Base-by-base conservation (phyloP, 441 rosid species). In the Euphorbia celastroides region DNA sequence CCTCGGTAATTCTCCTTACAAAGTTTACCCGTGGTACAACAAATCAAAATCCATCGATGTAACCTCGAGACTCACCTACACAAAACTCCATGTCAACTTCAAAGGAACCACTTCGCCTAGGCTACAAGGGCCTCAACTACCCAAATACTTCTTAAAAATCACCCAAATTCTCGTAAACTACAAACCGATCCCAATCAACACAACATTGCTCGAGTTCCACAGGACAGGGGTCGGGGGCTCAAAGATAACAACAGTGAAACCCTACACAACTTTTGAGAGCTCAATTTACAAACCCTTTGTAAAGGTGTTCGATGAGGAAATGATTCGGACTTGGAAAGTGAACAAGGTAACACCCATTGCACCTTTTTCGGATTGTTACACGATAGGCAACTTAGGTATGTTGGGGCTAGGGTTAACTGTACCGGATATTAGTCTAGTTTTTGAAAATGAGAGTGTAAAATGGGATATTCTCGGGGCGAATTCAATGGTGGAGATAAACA, bases 101-200 rank as follows among this genome's bases (percentile, higher is more conserved):
- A 73, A 79, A 48, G 82, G 81, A 62, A 78, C 86, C 0, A 80
- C 86, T 14, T 25, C 84, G 0, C 82, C 85, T 0, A 73, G 60
- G 44, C 0, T 65, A 2, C 61, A 54, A 11, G 88, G 84, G 41
- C 73, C 81, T 25, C 75, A 78, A 22, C 78, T 89, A 0, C 46
- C 87, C 0, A 93, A 86, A 46, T 88, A 92, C 60, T 86, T 81
- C 77, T 81, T 88, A 13, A 78, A 75, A 23, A 59, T 74, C 25
- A 69, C 73, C 17, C 58, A 73, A 3, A 65, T 74, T 46, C n/a
- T 51, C 5, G 73, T 69, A 3, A 32, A 74, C 54, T 25, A 60
- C 0, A 64, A 32, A 12, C 51, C 73, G 0, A 31, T 74, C 22
- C 31, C 57, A 0, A 12, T 74, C 5, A 65, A 69, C 31, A 46